These are phyloP conservation scores for Lycium barbarum DNA, from an alignment of 257 asterid species.

Conservation along the genomic window DNA sequence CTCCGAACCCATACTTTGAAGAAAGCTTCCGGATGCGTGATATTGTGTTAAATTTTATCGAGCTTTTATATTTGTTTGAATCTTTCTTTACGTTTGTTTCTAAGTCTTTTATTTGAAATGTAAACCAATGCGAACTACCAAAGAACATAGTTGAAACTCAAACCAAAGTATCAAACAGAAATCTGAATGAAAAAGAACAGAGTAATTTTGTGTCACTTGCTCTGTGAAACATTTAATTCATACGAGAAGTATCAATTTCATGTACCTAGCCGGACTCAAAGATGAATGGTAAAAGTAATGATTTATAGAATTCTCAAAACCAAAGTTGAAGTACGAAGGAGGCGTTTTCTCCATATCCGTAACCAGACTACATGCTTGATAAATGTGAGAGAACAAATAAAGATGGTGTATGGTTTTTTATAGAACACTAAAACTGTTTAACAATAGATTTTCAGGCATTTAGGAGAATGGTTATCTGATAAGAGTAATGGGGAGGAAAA, in stretches of 20 bases:
- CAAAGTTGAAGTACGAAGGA: constrained; percentile 6
- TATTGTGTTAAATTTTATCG: no score
- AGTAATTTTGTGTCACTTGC: background rate
- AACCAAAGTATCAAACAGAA: background rate
- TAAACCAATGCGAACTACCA: no score
- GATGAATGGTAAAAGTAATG: background rate
- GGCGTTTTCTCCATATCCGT: background rate
- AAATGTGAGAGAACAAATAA: constrained; percentile 6
- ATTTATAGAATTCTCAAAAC: background rate
- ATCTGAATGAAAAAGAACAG: background rate
- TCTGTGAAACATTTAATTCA: background rate
- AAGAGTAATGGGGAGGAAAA: background rate
- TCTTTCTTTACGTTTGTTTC: background rate
- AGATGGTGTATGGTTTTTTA: background rate
- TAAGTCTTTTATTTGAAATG: background rate
- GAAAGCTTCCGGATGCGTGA: background rate
- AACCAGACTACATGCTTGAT: background rate
- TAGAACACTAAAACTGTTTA: background rate
- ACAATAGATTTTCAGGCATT: background rate
- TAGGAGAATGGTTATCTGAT: constrained; percentile 19
- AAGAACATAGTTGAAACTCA: background rate
- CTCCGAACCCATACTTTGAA: background rate
- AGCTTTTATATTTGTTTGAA: background rate
- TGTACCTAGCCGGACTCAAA: background rate
- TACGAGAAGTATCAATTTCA: background rate